phyloP scores from a whole-genome alignment of 208 protist species.

The Acanthamoeba royreba region DNA sequence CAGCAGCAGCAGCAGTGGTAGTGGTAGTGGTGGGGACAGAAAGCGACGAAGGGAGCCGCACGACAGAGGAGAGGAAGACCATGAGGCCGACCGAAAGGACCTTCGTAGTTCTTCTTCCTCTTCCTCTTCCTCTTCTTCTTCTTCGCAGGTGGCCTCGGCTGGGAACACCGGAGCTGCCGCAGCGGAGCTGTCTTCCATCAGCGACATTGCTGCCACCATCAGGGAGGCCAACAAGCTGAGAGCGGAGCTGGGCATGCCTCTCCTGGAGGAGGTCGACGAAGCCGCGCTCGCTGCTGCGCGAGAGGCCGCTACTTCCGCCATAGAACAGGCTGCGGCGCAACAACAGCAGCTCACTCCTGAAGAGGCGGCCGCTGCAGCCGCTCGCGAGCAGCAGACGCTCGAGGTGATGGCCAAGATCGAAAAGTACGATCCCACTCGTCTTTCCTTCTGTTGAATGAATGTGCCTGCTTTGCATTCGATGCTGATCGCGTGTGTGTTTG shows the following conservation, averaged over 20 bases:
- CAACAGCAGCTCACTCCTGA: not conserved
- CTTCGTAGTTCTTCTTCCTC: no score
- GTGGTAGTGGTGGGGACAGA: not conserved
- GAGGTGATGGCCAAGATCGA: not conserved
- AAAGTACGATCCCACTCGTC: not conserved
- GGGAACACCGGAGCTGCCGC: not conserved
- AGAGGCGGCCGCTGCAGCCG: not conserved
- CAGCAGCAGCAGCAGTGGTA: not conserved
- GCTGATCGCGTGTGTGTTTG: not conserved
- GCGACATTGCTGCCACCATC: not conserved
- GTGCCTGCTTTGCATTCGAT: not conserved
- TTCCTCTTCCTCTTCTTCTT: no score
- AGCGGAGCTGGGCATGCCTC: not conserved
- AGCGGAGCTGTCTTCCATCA: not conserved
- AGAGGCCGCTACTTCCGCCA: no score
- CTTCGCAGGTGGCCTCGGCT: not conserved
- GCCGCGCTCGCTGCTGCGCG: not conserved
- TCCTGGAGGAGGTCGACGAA: slow-evolving; percentile 12
- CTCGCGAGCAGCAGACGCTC: not conserved
- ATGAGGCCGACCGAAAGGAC: not conserved
- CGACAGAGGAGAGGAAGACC: not conserved
- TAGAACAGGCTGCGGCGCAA: not conserved
- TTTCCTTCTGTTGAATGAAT: not conserved
- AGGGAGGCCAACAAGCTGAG: not conserved
- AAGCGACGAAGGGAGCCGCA: not conserved